Evolutionary conservation across 306 rosid genomes (phyloP).

Genomic region (Acacia crassicarpa): DNA sequence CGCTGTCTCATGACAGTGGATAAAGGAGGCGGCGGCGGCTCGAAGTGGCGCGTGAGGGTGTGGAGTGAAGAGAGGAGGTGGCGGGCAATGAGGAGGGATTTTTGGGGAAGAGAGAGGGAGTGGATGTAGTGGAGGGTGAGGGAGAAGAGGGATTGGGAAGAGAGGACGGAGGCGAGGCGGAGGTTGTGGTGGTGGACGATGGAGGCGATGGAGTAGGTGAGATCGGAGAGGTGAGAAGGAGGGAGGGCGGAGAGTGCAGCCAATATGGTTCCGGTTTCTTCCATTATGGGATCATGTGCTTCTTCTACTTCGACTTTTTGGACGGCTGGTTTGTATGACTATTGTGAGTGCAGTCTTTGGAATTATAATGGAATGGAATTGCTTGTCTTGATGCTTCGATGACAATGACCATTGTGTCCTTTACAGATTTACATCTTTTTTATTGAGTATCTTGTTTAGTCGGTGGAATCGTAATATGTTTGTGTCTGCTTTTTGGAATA

Average conservation of each 20-base stretch:
- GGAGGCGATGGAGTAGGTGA: conserved; percentile 59
- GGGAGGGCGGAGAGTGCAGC: conserved; percentile 69
- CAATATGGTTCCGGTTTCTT: conserved; percentile 58
- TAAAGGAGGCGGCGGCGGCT: conserved; percentile 3
- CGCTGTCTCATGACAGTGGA: conserved; percentile 41
- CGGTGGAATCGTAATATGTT: neutral
- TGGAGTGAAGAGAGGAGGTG: conserved; percentile 76
- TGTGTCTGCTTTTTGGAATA: neutral
- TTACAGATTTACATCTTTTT: neutral
- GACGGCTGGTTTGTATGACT: conserved; percentile 28
- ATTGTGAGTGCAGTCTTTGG: conserved; percentile 7
- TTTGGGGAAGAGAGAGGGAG: conserved; percentile 67
- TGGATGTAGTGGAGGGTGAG: conserved; percentile 71
- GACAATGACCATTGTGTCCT: conserved; percentile 36
- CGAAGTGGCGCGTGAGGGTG: conserved; percentile 55
- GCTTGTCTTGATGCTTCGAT: neutral
- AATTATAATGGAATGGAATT: neutral
- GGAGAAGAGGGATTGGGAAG: conserved; percentile 69
- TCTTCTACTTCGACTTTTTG: conserved; percentile 32
- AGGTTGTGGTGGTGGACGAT: conserved; percentile 50
- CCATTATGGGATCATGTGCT: conserved; percentile 75
- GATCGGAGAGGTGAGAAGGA: conserved; percentile 59
- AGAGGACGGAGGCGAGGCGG: conserved; percentile 71
- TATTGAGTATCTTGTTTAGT: neutral
- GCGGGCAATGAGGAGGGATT: conserved; percentile 70